phyloP scores from a whole-genome alignment of 2,329 filamentous ascomycete genomes.

The Epichloe uncinata region DNA sequence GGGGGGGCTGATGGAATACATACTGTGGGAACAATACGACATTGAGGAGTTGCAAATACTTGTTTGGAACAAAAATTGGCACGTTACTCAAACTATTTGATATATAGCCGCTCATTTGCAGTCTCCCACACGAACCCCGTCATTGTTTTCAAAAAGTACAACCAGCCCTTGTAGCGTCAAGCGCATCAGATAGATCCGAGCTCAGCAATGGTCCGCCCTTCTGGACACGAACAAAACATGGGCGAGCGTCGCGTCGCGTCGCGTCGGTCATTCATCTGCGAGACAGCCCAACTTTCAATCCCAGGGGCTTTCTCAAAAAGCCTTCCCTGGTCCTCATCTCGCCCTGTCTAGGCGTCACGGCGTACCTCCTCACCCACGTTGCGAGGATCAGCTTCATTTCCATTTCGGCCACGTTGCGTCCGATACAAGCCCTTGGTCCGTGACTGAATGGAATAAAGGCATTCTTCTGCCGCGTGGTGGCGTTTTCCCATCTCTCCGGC shows the following conservation, averaged over 20 bases:
- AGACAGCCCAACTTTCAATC: slow-evolving; percentile 31
- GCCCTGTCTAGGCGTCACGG: slow-evolving; percentile 38
- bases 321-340: slow-evolving; percentile 65
- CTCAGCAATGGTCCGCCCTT: too few species aligned
- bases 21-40: too few species aligned
- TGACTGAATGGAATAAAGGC: slow-evolving; percentile 66
- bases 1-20: not conserved
- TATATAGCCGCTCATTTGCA: too few species aligned
- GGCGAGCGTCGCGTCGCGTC: too few species aligned
- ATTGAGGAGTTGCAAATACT: too few species aligned
- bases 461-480: slow-evolving; percentile 55
- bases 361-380: slow-evolving; percentile 46
- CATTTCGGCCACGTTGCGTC: slow-evolving; percentile 79
- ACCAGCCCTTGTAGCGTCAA: too few species aligned
- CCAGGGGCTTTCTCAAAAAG: slow-evolving; percentile 69
- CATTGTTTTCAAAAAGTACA: too few species aligned
- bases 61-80: too few species aligned
- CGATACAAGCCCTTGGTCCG: slow-evolving; percentile 58
- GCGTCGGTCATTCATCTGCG: slow-evolving; percentile 9
- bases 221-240: too few species aligned
- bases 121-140: too few species aligned
- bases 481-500: slow-evolving; percentile 57
- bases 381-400: slow-evolving; percentile 67
- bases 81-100: too few species aligned
- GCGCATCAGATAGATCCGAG: too few species aligned